These are phyloP conservation scores for Aspergillus felis DNA, from an alignment of 2,329 filamentous ascomycete species.

Conservation along the genomic window DNA sequence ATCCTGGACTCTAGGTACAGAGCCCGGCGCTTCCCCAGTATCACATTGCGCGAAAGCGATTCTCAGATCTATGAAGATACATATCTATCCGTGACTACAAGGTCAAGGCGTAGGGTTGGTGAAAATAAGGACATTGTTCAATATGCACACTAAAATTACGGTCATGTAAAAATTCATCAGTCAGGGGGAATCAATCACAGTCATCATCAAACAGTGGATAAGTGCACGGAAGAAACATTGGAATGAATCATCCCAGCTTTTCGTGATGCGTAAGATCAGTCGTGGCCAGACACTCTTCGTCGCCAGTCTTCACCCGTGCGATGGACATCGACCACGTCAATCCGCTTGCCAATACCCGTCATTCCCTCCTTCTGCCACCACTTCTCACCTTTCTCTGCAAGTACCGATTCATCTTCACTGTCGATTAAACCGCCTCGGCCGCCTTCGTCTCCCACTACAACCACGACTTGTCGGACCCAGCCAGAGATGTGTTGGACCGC, in stretches of 20 bases:
- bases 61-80: not conserved
- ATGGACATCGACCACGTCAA: slow-evolving; percentile 81
- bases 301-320: slow-evolving; percentile 84
- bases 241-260: slow-evolving; percentile 5
- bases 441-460: slow-evolving; percentile 55
- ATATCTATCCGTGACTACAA: not conserved
- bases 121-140: not conserved
- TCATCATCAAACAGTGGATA: slow-evolving; percentile 1
- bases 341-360: slow-evolving; percentile 79
- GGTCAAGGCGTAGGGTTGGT: not conserved
- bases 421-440: slow-evolving; percentile 74
- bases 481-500: slow-evolving; percentile 63
- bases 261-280: slow-evolving; percentile 27
- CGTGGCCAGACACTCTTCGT: slow-evolving; percentile 66
- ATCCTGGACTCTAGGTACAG: not conserved
- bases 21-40: not conserved
- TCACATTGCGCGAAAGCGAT: not conserved
- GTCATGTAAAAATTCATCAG: not conserved
- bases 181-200: not conserved
- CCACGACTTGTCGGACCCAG: slow-evolving; percentile 59
- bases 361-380: slow-evolving; percentile 69
- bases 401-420: slow-evolving; percentile 59
- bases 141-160: not conserved
- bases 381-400: slow-evolving; percentile 36
- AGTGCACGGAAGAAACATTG: not conserved